Evolutionary conservation across 768 basidiomycete species (phyloP), one percentile per base, ranked within the genome.

Genomic region (Russula compacta): DNA sequence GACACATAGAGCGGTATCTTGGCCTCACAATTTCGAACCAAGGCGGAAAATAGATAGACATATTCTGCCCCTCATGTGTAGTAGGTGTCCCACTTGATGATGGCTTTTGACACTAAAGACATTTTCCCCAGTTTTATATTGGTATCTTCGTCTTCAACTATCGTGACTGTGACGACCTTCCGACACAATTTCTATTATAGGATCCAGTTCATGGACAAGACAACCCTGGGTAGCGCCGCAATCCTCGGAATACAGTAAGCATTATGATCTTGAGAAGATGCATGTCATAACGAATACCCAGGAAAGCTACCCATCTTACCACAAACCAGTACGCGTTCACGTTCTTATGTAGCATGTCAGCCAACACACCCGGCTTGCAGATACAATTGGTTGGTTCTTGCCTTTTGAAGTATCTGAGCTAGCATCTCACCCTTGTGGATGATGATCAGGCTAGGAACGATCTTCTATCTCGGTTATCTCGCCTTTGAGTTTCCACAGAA

Each of bases 141-240:
- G 77, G 82, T 84, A 66, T 38, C 74, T 14, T 12, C 50, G 7
- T 14, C 14, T 29, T 24, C 40, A 9, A 19, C 12, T 39, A 17
- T 29, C 9, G 7, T 32, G 9, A 10, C 4, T 21, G 35, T 12
- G 48, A n/a, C 14, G n/a, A 39, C n/a, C 29, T 21, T 29, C 48
- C 21, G 66, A 69, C 60, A 10, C 66, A 60, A 4, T 58, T 58
- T 60, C 83, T 36, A 61, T 58, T 60, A 83, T 36, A 66, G 86
- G 80, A 78, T 89, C n/a, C 86, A 88, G 68, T 87, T 83, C 61
- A 87, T 87, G 83, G 87, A 88, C 64, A 87, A 87, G 72, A 84
- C 82, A 0, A 89, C 86, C 0, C 73, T 88, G 4, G 86, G 85
- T 1, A 81, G 78, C 60, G 68, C 85, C 0, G 81, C 87, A 2